phyloP scores from a whole-genome alignment of 139 green algal genomes.

The Closterium sp. region DNA sequence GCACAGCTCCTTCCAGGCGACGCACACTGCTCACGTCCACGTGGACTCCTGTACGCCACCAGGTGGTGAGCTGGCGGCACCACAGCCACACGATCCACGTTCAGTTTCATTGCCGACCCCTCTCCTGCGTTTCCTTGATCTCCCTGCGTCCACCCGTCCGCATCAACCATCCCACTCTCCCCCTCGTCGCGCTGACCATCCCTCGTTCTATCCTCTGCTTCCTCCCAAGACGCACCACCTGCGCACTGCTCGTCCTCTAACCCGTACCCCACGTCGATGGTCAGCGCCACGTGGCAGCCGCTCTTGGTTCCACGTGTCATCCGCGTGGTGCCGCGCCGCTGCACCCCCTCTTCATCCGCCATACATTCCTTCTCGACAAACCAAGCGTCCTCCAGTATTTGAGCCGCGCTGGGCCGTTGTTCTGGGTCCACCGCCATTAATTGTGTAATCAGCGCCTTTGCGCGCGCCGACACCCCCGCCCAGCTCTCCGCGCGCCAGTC shows the following conservation, averaged over 20 bases:
- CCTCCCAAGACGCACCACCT: background rate
- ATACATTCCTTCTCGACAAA: background rate
- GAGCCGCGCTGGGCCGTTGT: background rate
- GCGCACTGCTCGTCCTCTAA: background rate
- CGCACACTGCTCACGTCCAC: background rate
- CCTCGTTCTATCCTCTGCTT: background rate
- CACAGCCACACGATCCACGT: background rate
- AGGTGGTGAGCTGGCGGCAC: background rate
- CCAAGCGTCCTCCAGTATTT: background rate
- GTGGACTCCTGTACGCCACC: background rate
- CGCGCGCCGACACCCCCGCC: background rate
- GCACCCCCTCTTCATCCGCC: background rate
- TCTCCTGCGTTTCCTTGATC: too few species aligned
- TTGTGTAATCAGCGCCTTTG: background rate
- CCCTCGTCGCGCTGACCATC: background rate
- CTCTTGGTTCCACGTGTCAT: background rate
- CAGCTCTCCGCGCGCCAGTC: background rate
- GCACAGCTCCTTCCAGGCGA: background rate
- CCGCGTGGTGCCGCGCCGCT: too few species aligned
- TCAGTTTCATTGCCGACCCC: background rate
- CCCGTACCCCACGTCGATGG: background rate
- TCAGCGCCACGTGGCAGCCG: background rate
- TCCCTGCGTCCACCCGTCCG: too few species aligned
- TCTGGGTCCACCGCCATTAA: background rate
- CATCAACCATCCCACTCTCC: too few species aligned